Evolutionary conservation across 805 yeast genomes (phyloP).

Genomic region (Kodamaea restingae): DNA sequence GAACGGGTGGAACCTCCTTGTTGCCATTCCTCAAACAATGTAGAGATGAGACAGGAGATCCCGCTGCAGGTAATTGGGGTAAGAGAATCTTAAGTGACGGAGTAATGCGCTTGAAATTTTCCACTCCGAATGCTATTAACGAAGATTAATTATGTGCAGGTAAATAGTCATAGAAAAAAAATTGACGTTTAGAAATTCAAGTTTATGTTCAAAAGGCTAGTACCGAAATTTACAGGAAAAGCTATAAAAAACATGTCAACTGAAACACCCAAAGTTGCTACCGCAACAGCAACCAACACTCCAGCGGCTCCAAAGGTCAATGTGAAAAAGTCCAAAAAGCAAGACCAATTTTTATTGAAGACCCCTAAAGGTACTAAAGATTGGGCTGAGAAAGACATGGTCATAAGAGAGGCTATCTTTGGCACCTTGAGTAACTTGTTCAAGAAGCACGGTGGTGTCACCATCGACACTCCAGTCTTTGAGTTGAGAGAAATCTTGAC

Average conservation of each 20-base stretch:
- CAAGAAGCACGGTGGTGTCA: conserved; percentile 96
- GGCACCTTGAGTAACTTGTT: conserved; percentile 66
- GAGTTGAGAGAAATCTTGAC: conserved; percentile 92
- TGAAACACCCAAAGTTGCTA: conserved; percentile 10
- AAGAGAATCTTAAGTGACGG: conserved; percentile 62
- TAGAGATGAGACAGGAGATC: conserved; percentile 91
- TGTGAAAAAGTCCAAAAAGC: conserved; percentile 36
- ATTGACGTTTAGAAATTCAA: not conserved
- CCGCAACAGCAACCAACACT: conserved; percentile 10
- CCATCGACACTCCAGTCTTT: conserved; percentile 97
- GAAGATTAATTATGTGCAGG: conserved; percentile 27
- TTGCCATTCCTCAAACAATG: conserved; percentile 92
- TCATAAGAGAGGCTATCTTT: conserved; percentile 85
- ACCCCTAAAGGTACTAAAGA: conserved; percentile 97
- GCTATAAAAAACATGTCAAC: conserved; percentile 15
- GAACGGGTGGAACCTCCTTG: conserved; percentile 93
- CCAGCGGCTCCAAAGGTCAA: conserved; percentile 14
- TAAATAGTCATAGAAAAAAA: conserved; percentile 2
- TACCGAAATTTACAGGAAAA: conserved; percentile 6
- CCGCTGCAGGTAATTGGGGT: conserved; percentile 94
- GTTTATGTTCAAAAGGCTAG: conserved; percentile 8
- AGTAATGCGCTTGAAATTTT: conserved; percentile 39
- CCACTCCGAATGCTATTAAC: conserved; percentile 37
- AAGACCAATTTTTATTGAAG: conserved; percentile 71
- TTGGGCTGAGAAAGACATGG: conserved; percentile 98